Evolutionary conservation across 2,329 filamentous ascomycete species (phyloP), one percentile per base, ranked within the genome.

Genomic region (Macrophomina tecta): DNA sequence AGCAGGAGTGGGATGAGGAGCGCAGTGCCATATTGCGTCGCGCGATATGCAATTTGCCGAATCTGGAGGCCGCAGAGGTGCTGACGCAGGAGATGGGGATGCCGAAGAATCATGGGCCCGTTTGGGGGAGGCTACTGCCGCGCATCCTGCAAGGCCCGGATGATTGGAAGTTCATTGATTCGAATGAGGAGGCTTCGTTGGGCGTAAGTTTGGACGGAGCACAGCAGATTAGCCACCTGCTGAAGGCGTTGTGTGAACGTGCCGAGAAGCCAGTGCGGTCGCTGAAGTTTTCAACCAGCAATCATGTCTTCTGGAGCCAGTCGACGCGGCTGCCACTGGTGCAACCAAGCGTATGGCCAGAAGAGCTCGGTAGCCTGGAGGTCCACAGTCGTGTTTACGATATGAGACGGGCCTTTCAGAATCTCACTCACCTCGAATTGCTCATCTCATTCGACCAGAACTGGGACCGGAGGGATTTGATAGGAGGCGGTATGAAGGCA

Each of bases 371-470:
- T n/a, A 36, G 55, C 16, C 23, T 60, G 8, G 55, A 60, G 42
- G 42, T 60, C 28, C 38, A 60, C 55, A 40, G 42, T 4, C 52
- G 45, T 9, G 45, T 66, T 4, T 51, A 51, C 18, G 64, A 53
- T 11, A 58, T 66, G 64, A 48, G 51, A 36, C 6, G 18, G 6
- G 64, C 64, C 6, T 66, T 66, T 42, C 28, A 9, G 14, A n/a
- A 58, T 28, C 40, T 66, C n/a, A 49, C 40, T 4, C 38, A 60
- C 12, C 64, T 66, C 30, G 40, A 66, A 12, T n/a, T 68, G 51
- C 32, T 66, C 66, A 45, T 68, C 46, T 38, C 67, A 65, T 40
- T 70, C 70, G 45, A 34, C 61, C 53, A 63, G 63, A 51, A 51
- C n/a, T 49, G 46, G 60, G 60, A 63, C 23, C 32, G 46, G 18